These are phyloP conservation scores for Kwoniella newhampshirensis DNA, from an alignment of 768 basidiomycete genomes.

Conservation along the genomic window DNA sequence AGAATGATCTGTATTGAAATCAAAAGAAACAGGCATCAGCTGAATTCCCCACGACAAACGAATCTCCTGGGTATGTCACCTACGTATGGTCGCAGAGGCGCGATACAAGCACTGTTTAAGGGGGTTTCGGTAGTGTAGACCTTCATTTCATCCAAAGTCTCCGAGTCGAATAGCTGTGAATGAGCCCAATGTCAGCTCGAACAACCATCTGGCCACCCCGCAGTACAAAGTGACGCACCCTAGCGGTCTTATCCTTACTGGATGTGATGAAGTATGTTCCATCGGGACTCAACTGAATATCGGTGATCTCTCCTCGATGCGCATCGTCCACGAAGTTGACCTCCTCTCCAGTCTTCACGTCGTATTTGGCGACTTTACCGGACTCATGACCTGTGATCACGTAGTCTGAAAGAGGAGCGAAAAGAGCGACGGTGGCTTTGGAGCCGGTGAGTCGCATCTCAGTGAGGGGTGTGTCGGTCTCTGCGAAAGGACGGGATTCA, in stretches of 20 bases:
- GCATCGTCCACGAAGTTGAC: slow-evolving; percentile 78
- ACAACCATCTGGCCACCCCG: no score
- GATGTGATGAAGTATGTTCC: slow-evolving; percentile 93
- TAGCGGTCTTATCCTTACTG: slow-evolving; percentile 93
- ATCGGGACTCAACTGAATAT: slow-evolving; percentile 86
- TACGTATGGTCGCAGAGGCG: slow-evolving; percentile 81
- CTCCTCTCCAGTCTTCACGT: slow-evolving; percentile 83
- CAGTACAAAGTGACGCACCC: slow-evolving; percentile 63
- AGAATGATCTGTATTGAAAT: slow-evolving; percentile 72
- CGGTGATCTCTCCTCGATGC: slow-evolving; percentile 69
- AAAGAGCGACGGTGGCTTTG: slow-evolving; percentile 95
- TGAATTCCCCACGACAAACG: background rate
- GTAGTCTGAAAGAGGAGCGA: slow-evolving; percentile 71
- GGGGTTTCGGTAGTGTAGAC: slow-evolving; percentile 91
- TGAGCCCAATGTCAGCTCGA: slow-evolving; percentile 2
- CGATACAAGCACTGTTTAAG: slow-evolving; percentile 85
- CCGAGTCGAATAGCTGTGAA: slow-evolving; percentile 57
- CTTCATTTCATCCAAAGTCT: slow-evolving; percentile 85
- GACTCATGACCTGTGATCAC: slow-evolving; percentile 96
- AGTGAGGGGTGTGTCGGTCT: slow-evolving; percentile 69
- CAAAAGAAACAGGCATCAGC: background rate
- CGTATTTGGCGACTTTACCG: slow-evolving; percentile 89
- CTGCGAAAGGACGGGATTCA: slow-evolving; percentile 59
- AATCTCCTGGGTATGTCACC: slow-evolving; percentile 9
- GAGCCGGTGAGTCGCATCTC: slow-evolving; percentile 87